These are phyloP conservation scores for Schrenkiella parvula DNA, from an alignment of 345 rosid genomes.

Conservation along the genomic window DNA sequence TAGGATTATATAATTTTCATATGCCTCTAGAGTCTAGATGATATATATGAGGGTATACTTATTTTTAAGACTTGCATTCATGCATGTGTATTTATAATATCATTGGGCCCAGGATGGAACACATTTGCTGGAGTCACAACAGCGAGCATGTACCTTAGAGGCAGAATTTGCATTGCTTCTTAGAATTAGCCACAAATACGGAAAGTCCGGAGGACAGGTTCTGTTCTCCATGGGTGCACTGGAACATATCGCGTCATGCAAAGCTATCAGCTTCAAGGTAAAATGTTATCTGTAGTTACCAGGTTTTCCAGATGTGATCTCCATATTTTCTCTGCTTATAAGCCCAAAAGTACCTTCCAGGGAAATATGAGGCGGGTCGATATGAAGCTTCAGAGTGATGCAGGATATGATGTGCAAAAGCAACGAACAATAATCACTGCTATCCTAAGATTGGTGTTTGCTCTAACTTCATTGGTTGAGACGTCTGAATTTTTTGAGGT, in stretches of 20 bases:
- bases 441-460: constrained; percentile 70
- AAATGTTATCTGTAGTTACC: constrained; percentile 5
- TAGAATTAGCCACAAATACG: constrained; percentile 87
- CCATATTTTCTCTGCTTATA: constrained; percentile 15
- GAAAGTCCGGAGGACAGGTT: constrained; percentile 90
- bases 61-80: background rate
- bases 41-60: background rate
- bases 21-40: background rate
- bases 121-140: constrained; percentile 71
- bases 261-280: constrained; percentile 66
- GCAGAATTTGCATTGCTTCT: constrained; percentile 77
- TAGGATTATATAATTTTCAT: background rate
- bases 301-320: constrained; percentile 6
- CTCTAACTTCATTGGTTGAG: constrained; percentile 78
- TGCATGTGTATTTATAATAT: constrained; percentile 4
- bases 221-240: constrained; percentile 87
- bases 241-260: constrained; percentile 82
- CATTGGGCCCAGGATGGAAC: constrained; percentile 52
- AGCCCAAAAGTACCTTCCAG: constrained; percentile 42
- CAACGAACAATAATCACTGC: constrained; percentile 64
- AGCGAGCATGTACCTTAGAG: constrained; percentile 78
- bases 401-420: constrained; percentile 54
- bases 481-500: constrained; percentile 87
- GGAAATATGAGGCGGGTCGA: constrained; percentile 63
- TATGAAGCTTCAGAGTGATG: constrained; percentile 53